A percentile compares a stretch with the other conserved stretches of the same genome.
phyloP scores from a whole-genome alignment of 2,329 filamentous ascomycete species.

The Trichoderma gracile region DNA sequence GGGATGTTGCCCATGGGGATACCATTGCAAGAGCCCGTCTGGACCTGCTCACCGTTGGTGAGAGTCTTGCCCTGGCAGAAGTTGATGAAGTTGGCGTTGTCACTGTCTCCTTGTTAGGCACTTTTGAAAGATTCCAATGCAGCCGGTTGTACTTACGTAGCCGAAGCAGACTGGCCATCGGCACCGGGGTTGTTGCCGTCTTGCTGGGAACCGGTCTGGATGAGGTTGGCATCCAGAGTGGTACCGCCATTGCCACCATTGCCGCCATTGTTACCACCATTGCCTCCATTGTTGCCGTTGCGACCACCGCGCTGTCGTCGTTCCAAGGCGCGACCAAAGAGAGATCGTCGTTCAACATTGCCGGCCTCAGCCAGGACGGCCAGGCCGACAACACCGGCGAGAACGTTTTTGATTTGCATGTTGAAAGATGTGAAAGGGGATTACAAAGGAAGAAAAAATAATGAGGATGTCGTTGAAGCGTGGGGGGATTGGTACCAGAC shows the following conservation, averaged over 20 bases:
- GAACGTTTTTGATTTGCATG: constrained; percentile 56
- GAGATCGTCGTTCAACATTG: constrained; percentile 42
- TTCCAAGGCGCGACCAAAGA: constrained; percentile 42
- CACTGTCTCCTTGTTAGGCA: constrained; percentile 43
- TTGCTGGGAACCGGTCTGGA: constrained; percentile 53
- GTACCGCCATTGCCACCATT: constrained; percentile 36
- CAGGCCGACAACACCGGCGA: constrained; percentile 51
- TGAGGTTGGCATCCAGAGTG: constrained; percentile 43
- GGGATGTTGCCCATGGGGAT: constrained; percentile 63
- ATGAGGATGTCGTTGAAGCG: constrained; percentile 37
- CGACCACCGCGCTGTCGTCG: constrained; percentile 36
- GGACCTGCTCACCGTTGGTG: constrained; percentile 62
- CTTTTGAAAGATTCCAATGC: constrained; percentile 47
- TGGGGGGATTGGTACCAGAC: constrained; percentile 44
- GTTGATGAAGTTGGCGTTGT: constrained; percentile 64
- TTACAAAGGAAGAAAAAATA: neutral
- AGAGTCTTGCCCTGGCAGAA: constrained; percentile 56
- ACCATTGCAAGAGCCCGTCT: constrained; percentile 63
- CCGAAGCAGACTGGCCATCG: constrained; percentile 53
- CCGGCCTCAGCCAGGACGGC: constrained; percentile 49
- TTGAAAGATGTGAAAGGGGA: constrained; percentile 34
- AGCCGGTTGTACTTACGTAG: constrained; percentile 48
- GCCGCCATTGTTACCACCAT: constrained; percentile 21
- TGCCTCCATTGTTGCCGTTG: constrained; percentile 3
- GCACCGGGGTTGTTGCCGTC: constrained; percentile 50